Evolutionary conservation across 352 stramenopile genomes (phyloP).

Genomic region (Phytophthora palmivora): DNA sequence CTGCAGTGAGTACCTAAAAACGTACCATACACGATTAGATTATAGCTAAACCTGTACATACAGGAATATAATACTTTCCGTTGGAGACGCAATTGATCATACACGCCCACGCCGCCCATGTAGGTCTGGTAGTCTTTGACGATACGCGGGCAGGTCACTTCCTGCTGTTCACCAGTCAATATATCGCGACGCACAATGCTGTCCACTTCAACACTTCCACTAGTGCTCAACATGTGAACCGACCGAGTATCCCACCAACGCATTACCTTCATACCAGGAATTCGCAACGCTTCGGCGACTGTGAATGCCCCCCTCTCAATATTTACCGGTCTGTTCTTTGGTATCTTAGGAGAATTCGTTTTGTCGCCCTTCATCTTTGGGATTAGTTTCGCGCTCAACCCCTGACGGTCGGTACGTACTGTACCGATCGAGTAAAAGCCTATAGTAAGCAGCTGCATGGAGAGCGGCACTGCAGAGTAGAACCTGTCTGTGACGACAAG

Average conservation of each 20-base stretch:
- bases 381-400: slow-evolving; percentile 14
- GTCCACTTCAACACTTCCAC: slow-evolving; percentile 2
- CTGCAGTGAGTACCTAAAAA: too few relatives aligned
- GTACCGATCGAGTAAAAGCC: slow-evolving; percentile 23
- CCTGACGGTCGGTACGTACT: slow-evolving; percentile 7
- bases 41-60: too few relatives aligned
- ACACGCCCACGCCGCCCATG: too few relatives aligned
- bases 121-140: too few relatives aligned
- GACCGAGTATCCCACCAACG: slow-evolving; percentile 13
- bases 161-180: background rate
- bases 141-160: slow-evolving; percentile 6
- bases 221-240: slow-evolving; percentile 9
- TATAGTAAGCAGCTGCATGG: slow-evolving; percentile 21
- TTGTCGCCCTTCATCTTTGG: slow-evolving; percentile 13
- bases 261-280: slow-evolving; percentile 1
- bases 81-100: background rate
- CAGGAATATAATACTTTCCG: too few relatives aligned
- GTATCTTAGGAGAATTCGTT: slow-evolving; percentile 5
- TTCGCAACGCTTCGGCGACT: background rate
- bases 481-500: slow-evolving; percentile 20
- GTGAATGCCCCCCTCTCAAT: slow-evolving; percentile 11
- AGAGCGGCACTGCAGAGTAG: slow-evolving; percentile 13
- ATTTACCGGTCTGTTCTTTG: slow-evolving; percentile 9
- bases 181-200: slow-evolving; percentile 8
- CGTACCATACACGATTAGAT: too few relatives aligned